Percentiles rank a stretch among this genome's conserved stretches.
phyloP scores from a whole-genome alignment of 108 stramenopile species.

The Pelagomonas calceolata region DNA sequence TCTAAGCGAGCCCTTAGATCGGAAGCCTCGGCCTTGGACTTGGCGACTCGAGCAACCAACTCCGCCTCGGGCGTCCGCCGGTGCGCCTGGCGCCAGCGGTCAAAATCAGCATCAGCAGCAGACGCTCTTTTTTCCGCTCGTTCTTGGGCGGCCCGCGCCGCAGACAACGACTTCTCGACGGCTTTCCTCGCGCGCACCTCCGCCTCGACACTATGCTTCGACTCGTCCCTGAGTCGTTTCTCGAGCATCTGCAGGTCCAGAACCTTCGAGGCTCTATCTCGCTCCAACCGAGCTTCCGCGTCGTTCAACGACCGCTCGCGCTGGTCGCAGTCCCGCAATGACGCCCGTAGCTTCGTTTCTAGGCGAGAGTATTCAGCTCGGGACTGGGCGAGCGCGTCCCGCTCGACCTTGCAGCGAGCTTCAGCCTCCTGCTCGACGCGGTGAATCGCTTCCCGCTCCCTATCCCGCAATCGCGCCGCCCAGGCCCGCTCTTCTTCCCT shows the following conservation, averaged over 20 bases:
- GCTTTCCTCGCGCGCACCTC: not conserved
- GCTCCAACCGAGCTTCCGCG: not conserved
- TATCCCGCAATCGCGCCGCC: not conserved
- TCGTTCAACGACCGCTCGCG: not conserved
- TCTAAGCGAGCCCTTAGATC: not conserved
- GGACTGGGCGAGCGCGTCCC: not conserved
- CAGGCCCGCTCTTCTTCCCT: not conserved
- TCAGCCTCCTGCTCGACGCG: not conserved
- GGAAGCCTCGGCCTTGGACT: not conserved
- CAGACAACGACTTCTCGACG: not conserved
- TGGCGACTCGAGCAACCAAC: not conserved
- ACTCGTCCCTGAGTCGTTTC: not conserved
- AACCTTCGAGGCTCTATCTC: not conserved
- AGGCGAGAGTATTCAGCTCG: not conserved
- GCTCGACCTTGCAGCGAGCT: not conserved
- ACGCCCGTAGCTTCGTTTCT: not conserved
- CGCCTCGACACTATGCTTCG: not conserved
- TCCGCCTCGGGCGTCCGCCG: constrained; percentile 1
- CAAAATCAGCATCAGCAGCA: not conserved
- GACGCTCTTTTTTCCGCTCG: not conserved
- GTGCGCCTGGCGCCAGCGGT: not conserved
- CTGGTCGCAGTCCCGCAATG: not conserved
- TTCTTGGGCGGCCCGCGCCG: not conserved
- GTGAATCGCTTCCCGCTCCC: not conserved
- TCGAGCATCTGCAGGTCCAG: not conserved